phyloP scores from a whole-genome alignment of 805 yeast species.

The Kuraishia cidri region DNA sequence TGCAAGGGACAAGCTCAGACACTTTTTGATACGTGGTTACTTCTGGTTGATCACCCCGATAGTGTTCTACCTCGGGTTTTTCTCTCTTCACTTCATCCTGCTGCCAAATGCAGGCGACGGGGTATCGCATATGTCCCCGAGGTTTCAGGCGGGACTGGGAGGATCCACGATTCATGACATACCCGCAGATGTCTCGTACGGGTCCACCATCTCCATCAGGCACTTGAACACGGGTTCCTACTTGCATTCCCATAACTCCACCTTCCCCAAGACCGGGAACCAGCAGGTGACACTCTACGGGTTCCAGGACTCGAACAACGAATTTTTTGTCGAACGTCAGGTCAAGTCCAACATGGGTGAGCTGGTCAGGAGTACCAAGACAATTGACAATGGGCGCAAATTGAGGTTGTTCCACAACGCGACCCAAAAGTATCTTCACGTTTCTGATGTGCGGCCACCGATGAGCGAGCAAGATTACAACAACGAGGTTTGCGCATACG shows the following conservation, averaged over 20 bases:
- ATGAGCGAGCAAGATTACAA: slow-evolving; percentile 87
- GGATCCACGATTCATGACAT: slow-evolving; percentile 26
- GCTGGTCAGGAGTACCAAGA: slow-evolving; percentile 19
- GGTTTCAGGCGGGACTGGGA: slow-evolving; percentile 51
- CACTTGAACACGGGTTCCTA: slow-evolving; percentile 72
- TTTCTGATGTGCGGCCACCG: slow-evolving; percentile 72
- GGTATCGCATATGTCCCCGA: slow-evolving; percentile 53
- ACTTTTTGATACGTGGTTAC: slow-evolving; percentile 27
- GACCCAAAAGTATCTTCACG: slow-evolving; percentile 63
- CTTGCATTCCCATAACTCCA: slow-evolving; percentile 65
- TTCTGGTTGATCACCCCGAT: slow-evolving; percentile 46
- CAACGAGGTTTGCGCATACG: slow-evolving; percentile 70
- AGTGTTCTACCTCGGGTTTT: slow-evolving; percentile 45
- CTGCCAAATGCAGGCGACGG: slow-evolving; percentile 48
- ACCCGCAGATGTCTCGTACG: slow-evolving; percentile 65
- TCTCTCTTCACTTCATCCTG: slow-evolving; percentile 45
- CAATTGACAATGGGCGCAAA: slow-evolving; percentile 37
- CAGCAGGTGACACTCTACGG: slow-evolving; percentile 77
- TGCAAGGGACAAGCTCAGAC: slow-evolving; percentile 25
- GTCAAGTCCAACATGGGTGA: slow-evolving; percentile 28
- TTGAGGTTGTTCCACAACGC: slow-evolving; percentile 62
- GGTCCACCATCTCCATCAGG: slow-evolving; percentile 63
- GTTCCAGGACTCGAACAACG: slow-evolving; percentile 52
- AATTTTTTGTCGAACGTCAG: slow-evolving; percentile 60
- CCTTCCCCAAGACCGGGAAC: slow-evolving; percentile 51